Evolutionary conservation across 352 stramenopile species (phyloP).

Genomic region (Blastocystis sp.): DNA sequence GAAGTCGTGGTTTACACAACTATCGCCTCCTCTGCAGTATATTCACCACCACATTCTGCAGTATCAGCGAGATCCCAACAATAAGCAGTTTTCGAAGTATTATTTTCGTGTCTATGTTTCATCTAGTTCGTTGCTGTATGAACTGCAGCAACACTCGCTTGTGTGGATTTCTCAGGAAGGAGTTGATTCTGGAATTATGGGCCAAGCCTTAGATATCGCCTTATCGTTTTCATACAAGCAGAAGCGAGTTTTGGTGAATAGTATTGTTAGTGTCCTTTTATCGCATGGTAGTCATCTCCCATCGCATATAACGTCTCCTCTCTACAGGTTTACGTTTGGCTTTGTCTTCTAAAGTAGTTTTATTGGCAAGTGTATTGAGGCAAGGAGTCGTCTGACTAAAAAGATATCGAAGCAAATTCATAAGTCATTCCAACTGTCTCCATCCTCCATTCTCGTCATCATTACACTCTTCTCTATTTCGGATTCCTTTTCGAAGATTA

Average conservation of each 20-base stretch:
- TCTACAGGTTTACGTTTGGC: background rate
- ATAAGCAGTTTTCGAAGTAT: background rate
- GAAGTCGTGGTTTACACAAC: conserved; percentile 21
- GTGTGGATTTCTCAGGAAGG: background rate
- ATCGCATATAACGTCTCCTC: background rate
- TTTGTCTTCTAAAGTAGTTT: background rate
- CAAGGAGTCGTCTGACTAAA: background rate
- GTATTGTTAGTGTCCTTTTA: background rate
- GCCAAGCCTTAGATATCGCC: background rate
- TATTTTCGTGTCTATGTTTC: background rate
- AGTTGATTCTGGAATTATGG: conserved; percentile 13
- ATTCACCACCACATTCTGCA: background rate
- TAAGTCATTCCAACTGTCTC: background rate
- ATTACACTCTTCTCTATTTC: background rate
- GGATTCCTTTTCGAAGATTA: background rate
- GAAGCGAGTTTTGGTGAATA: background rate
- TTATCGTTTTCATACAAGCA: background rate
- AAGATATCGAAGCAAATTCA: background rate
- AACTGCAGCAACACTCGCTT: background rate
- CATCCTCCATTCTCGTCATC: background rate
- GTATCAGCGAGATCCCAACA: background rate
- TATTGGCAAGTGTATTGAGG: background rate
- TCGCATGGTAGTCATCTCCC: background rate
- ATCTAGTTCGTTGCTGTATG: background rate
- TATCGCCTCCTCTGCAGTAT: background rate